These are phyloP conservation scores for Chlamydomonas reinhardtii DNA, from an alignment of 163 green algal species.

Conservation along the genomic window DNA sequence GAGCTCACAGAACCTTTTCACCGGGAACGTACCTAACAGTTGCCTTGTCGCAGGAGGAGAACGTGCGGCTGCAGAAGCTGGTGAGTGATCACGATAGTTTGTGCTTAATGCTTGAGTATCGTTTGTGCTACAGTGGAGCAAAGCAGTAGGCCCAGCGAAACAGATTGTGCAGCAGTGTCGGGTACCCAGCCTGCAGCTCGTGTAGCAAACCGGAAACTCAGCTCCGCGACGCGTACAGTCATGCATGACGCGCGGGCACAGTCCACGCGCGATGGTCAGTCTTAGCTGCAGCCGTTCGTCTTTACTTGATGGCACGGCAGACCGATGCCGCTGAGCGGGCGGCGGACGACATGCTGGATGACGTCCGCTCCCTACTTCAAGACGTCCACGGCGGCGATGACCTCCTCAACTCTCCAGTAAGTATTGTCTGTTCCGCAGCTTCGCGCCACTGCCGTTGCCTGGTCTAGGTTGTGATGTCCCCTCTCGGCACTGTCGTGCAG, in stretches of 20 bases:
- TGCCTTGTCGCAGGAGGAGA: constrained; percentile 38
- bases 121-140: too few species aligned
- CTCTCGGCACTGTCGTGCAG: not conserved
- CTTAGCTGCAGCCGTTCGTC: not conserved
- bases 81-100: constrained; percentile 6
- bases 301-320: constrained; percentile 37
- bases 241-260: too few species aligned
- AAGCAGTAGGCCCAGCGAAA: not conserved
- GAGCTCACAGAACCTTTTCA: too few species aligned
- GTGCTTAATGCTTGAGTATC: not conserved
- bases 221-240: too few species aligned
- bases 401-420: too few species aligned
- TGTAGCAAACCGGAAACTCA: too few species aligned
- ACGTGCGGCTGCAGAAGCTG: constrained; percentile 36
- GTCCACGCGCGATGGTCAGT: not conserved
- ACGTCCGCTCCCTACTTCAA: constrained; percentile 18
- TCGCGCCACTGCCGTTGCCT: too few species aligned
- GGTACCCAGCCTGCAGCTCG: too few species aligned
- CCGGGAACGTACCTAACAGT: not conserved
- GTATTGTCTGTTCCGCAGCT: too few species aligned
- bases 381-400: not conserved
- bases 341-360: constrained; percentile 29
- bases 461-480: too few species aligned
- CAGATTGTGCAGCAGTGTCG: not conserved
- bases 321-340: constrained; percentile 22